phyloP scores from a whole-genome alignment of 2,329 filamentous ascomycete species.

The Penicillium palitans region DNA sequence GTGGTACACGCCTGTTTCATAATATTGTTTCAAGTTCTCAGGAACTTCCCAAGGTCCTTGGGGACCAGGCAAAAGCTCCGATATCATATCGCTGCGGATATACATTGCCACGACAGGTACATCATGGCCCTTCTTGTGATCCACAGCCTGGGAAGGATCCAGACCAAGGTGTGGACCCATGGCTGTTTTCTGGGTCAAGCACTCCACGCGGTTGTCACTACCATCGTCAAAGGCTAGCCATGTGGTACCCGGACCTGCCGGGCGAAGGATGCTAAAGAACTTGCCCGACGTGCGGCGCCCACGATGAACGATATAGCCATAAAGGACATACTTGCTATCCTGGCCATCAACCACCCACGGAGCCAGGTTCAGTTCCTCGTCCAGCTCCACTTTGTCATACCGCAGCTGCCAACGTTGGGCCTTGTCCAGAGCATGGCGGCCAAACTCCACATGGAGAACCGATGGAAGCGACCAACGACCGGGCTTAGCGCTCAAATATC shows the following conservation, averaged over 20 bases:
- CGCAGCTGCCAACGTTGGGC: slow-evolving; percentile 58
- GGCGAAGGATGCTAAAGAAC: slow-evolving; percentile 62
- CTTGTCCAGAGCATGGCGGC: slow-evolving; percentile 58
- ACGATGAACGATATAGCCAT: slow-evolving; percentile 61
- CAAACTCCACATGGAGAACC: slow-evolving; percentile 57
- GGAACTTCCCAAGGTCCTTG: slow-evolving; percentile 52
- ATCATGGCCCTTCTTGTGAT: slow-evolving; percentile 46
- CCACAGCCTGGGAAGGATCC: slow-evolving; percentile 42
- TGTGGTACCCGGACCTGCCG: slow-evolving; percentile 54
- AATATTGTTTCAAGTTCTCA: slow-evolving; percentile 42
- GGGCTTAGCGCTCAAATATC: slow-evolving; percentile 35
- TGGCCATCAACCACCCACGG: slow-evolving; percentile 35
- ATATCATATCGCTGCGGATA: slow-evolving; percentile 52
- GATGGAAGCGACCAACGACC: slow-evolving; percentile 49
- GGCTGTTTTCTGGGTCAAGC: slow-evolving; percentile 58
- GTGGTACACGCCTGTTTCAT: slow-evolving; percentile 33
- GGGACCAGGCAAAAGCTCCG: slow-evolving; percentile 43
- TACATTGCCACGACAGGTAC: slow-evolving; percentile 60
- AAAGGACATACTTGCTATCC: slow-evolving; percentile 55
- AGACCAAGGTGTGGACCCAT: slow-evolving; percentile 53
- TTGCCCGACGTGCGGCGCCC: slow-evolving; percentile 59
- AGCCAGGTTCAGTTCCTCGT: slow-evolving; percentile 55
- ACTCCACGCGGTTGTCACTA: slow-evolving; percentile 57
- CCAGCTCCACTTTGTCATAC: slow-evolving; percentile 56
- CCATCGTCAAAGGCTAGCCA: slow-evolving; percentile 63